Conservation (phyloP, 352 stramenopile species). For the Aphanomyces invadans region DNA sequence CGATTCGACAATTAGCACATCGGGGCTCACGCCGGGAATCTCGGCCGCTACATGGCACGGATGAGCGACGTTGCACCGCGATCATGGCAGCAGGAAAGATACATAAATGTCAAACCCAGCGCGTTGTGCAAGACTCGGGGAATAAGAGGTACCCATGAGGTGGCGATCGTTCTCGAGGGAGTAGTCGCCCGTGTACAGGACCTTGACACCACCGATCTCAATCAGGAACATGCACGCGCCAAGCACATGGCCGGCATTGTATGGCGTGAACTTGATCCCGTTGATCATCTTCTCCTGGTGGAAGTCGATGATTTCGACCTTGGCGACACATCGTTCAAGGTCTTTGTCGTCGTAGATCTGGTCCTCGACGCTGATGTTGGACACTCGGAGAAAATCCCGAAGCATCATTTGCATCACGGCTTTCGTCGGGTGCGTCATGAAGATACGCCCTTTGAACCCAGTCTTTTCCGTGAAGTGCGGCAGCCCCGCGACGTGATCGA, state of each 20-base stretch:
- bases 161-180: conserved; percentile 98
- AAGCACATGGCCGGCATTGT: conserved; percentile 98
- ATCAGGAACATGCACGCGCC: conserved; percentile 99
- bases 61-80: no score
- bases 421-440: conserved; percentile 99
- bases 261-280: conserved; percentile 97
- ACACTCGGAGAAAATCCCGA: conserved; percentile 94
- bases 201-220: conserved; percentile 94
- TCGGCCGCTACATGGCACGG: conserved; percentile 51
- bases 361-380: conserved; percentile 90
- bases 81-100: no score
- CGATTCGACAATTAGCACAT: conserved; percentile 98
- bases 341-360: conserved; percentile 93
- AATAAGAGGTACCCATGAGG: conserved; percentile 93
- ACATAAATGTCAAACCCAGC: no score
- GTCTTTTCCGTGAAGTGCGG: conserved; percentile 99
- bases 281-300: conserved; percentile 95
- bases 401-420: conserved; percentile 98
- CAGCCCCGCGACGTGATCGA: conserved; percentile 98
- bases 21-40: conserved; percentile 78
- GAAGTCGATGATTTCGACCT: conserved; percentile 99
- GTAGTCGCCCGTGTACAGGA: conserved; percentile 99
- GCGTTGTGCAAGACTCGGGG: no score
- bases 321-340: conserved; percentile 93
- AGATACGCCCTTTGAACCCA: conserved; percentile 95